A percentile compares a stretch with the other conserved stretches of the same genome.
phyloP scores from a whole-genome alignment of 805 yeast species.

The Candida nonsorbophila region DNA sequence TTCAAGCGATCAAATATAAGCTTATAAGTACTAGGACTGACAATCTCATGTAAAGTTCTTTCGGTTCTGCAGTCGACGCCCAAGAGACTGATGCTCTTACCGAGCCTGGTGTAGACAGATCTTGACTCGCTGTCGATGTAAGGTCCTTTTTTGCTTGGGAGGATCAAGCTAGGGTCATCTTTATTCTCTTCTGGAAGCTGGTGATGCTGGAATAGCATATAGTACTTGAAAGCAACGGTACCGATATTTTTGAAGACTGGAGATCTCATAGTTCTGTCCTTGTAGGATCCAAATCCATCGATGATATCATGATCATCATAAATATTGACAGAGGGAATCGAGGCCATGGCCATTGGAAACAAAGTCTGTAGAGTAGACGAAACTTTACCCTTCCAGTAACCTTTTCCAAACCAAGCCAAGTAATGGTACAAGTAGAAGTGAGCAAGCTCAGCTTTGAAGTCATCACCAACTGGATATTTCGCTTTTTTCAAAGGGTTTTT shows the following conservation, averaged over 20 bases:
- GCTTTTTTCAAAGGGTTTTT: slow-evolving; percentile 43
- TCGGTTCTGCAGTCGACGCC: slow-evolving; percentile 95
- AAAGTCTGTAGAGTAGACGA: slow-evolving; percentile 64
- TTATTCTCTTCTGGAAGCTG: slow-evolving; percentile 40
- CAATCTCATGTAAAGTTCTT: slow-evolving; percentile 57
- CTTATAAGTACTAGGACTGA: slow-evolving; percentile 52
- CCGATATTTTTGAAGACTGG: slow-evolving; percentile 72
- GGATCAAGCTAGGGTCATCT: slow-evolving; percentile 53
- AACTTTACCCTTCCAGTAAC: slow-evolving; percentile 69
- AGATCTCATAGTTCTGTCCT: slow-evolving; percentile 65
- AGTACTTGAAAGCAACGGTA: slow-evolving; percentile 73
- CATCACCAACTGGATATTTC: slow-evolving; percentile 35
- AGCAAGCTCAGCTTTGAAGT: slow-evolving; percentile 51
- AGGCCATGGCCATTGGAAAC: slow-evolving; percentile 71
- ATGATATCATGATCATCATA: slow-evolving; percentile 96
- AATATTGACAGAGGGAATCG: slow-evolving; percentile 80
- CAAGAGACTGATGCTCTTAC: slow-evolving; percentile 61
- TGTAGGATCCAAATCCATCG: slow-evolving; percentile 92
- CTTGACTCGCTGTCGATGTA: slow-evolving; percentile 62
- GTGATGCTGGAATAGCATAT: slow-evolving; percentile 90
- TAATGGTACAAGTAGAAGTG: slow-evolving; percentile 70
- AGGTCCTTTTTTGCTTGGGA: slow-evolving; percentile 56
- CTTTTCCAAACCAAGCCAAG: slow-evolving; percentile 84
- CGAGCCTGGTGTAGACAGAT: slow-evolving; percentile 69
- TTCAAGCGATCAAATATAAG: slow-evolving; percentile 54